phyloP scores from a whole-genome alignment of 352 stramenopile species.

The Pilasporangium apinafurcum region DNA sequence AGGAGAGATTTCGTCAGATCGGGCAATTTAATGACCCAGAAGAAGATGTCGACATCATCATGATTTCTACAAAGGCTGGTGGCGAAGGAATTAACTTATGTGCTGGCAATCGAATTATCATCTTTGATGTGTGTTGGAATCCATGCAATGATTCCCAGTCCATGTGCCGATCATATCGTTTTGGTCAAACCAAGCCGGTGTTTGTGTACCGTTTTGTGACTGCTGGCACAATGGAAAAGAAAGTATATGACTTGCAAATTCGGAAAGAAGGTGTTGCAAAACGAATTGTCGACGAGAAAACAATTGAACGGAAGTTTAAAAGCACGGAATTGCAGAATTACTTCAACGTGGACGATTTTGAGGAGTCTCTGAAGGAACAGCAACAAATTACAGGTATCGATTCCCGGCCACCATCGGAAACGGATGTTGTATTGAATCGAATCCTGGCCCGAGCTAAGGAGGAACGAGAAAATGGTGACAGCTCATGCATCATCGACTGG shows the following conservation, averaged over 20 bases:
- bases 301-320: constrained; percentile 80
- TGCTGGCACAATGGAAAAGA: constrained; percentile 91
- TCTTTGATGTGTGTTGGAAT: constrained; percentile 92
- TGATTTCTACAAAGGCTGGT: constrained; percentile 85
- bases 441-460: constrained; percentile 25
- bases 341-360: constrained; percentile 79
- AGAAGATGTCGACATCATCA: constrained; percentile 77
- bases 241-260: constrained; percentile 89
- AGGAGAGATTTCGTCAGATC: constrained; percentile 78
- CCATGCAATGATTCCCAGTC: constrained; percentile 89
- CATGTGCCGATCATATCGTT: constrained; percentile 91
- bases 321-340: constrained; percentile 78
- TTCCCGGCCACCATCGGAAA: constrained; percentile 13
- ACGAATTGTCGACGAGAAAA: constrained; percentile 85
- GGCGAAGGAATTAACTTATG: constrained; percentile 88
- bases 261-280: constrained; percentile 87
- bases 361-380: constrained; percentile 51
- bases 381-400: neutral
- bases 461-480: constrained; percentile 8
- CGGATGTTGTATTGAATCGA: constrained; percentile 42
- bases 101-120: constrained; percentile 85
- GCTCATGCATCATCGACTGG: constrained; percentile 67
- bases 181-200: constrained; percentile 88
- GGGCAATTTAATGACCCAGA: constrained; percentile 76
- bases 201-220: constrained; percentile 92